Evolutionary conservation across 352 stramenopile species (phyloP).

Genomic region (Phytophthora citricola): DNA sequence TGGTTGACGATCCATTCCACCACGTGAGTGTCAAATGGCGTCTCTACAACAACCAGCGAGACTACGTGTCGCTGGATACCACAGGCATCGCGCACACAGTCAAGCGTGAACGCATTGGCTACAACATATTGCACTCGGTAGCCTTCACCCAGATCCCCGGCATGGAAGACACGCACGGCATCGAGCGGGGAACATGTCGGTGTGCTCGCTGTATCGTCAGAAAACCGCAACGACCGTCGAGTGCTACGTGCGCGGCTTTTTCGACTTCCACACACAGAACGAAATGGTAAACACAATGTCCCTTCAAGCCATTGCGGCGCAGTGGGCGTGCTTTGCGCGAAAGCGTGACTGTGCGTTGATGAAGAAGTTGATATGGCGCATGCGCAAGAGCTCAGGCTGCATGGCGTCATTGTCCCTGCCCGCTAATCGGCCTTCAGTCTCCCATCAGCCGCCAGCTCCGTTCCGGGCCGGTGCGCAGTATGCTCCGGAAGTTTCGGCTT

Average conservation of each 20-base stretch:
- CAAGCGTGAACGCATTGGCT: conserved; percentile 49
- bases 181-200: conserved; percentile 57
- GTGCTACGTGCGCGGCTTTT: conserved; percentile 57
- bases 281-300: conserved; percentile 50
- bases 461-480: conserved; percentile 26
- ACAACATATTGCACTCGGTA: conserved; percentile 65
- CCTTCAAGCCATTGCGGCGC: conserved; percentile 41
- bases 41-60: conserved; percentile 48
- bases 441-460: conserved; percentile 17
- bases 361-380: conserved; percentile 64
- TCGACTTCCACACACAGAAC: conserved; percentile 54
- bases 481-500: conserved; percentile 45
- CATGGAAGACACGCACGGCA: conserved; percentile 41
- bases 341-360: conserved; percentile 47
- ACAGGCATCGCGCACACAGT: conserved; percentile 44
- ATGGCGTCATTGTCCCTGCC: conserved; percentile 19
- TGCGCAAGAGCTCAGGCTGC: conserved; percentile 38
- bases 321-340: conserved; percentile 42
- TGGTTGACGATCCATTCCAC: conserved; percentile 51
- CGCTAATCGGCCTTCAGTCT: conserved; percentile 9
- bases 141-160: conserved; percentile 50
- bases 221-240: conserved; percentile 51
- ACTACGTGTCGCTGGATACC: conserved; percentile 65
- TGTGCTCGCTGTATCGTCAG: conserved; percentile 58
- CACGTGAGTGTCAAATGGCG: conserved; percentile 62